phyloP scores from a whole-genome alignment of 2,329 filamentous ascomycete species.

The Ophiostoma populinum region DNA sequence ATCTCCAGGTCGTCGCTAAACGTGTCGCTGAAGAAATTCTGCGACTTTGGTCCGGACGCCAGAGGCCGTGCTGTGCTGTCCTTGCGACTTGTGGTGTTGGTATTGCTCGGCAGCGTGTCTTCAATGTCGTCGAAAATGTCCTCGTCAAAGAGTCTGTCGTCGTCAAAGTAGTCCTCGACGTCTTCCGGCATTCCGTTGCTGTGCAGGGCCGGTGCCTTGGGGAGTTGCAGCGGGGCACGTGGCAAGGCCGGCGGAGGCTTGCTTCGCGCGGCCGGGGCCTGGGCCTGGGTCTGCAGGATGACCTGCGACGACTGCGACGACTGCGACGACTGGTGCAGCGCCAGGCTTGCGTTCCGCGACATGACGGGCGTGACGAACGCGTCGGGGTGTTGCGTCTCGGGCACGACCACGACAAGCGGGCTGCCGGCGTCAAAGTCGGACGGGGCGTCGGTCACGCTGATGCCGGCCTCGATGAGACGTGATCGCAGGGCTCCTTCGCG shows the following conservation, averaged over 20 bases:
- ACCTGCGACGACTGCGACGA: slow-evolving; percentile 26
- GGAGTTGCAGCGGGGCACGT: neutral
- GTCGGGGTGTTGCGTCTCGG: slow-evolving; percentile 25
- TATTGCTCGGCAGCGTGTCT: neutral
- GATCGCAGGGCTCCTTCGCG: slow-evolving; percentile 25
- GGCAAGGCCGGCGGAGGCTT: neutral
- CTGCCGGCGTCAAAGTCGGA: slow-evolving; percentile 12
- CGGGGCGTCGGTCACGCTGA: slow-evolving; percentile 15
- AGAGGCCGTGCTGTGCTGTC: neutral
- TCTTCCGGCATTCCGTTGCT: neutral
- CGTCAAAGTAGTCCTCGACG: slow-evolving; percentile 12
- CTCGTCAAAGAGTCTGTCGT: slow-evolving; percentile 12
- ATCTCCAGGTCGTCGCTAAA: slow-evolving; percentile 25
- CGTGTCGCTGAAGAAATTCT: slow-evolving; percentile 14
- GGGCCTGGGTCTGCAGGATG: slow-evolving; percentile 35
- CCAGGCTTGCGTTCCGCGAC: slow-evolving; percentile 18
- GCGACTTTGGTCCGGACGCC: neutral
- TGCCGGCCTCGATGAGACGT: slow-evolving; percentile 25
- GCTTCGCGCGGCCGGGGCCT: slow-evolving; percentile 11
- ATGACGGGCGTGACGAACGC: slow-evolving; percentile 15
- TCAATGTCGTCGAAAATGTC: slow-evolving; percentile 7
- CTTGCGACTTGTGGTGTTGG: too few species aligned
- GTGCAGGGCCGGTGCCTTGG: neutral
- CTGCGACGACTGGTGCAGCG: too few species aligned
- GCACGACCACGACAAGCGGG: slow-evolving; percentile 20